Evolutionary conservation across 345 rosid species (phyloP), one percentile per base, ranked within the genome.

Genomic region (Mangifera indica): DNA sequence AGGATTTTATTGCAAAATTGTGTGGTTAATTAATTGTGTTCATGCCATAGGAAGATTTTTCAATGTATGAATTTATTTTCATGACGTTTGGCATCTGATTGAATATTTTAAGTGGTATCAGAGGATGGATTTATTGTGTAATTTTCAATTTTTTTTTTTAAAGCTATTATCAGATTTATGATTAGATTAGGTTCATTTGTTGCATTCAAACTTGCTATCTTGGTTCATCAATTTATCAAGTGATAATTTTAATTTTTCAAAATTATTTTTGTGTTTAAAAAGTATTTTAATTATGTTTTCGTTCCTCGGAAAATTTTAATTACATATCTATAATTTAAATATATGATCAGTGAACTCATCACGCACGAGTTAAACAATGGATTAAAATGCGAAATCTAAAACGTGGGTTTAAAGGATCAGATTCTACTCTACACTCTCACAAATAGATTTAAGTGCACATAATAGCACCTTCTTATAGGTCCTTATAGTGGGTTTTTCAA

Each of bases 1-100:
- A 78, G 78, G 40, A 60, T 90, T 80, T 71, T 81, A 54, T 81
- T 86, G 13, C 85, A 87, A 74, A 46, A 81, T 20, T 88, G 96
- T 67, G 72, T 42, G 78, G 80, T 45, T 60, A 81, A 46, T 73
- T 89, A 70, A 34, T 21, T 78, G 15, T 45, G 74, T 73, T 48
- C 66, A 59, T 56, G 25, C 32, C 21, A 61, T 59, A 65, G 74
- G 76, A 62, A 73, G 60, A 61, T 55, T 72, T 79, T 49, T 61
- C 72, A 42, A 72, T 52, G n/a, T 15, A 18, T 58, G 20, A 58
- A n/a, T 42, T 8, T 42, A 40, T 22, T 20, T 22, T 45, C 46
- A 24, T 26, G 37, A 63, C 25, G 69, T 25, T 48, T 46, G 24
- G 22, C 34, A 12, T 63, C 6, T 15, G 24, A 22, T 64, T 22